These are phyloP conservation scores for Boletus pseudopeckii DNA, from an alignment of 768 basidiomycete genomes.

Conservation along the genomic window DNA sequence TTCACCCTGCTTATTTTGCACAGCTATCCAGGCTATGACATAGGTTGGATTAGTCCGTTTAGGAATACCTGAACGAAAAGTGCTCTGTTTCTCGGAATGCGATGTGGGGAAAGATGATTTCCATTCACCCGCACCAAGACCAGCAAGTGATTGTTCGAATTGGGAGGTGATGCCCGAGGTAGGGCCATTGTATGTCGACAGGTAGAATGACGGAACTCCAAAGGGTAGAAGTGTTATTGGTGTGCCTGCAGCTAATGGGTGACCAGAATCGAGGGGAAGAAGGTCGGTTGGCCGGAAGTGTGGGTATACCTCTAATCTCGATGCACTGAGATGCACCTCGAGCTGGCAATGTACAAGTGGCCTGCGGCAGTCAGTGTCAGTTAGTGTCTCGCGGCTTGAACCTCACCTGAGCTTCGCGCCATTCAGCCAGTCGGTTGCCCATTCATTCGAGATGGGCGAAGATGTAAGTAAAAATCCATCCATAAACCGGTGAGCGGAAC, in stretches of 20 bases:
- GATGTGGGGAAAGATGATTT: slow-evolving; percentile 5
- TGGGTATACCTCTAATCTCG: slow-evolving; percentile 63
- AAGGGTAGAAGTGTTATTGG: slow-evolving; percentile 71
- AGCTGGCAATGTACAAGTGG: slow-evolving; percentile 61
- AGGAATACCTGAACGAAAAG: slow-evolving; percentile 17
- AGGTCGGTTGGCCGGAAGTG: slow-evolving; percentile 56
- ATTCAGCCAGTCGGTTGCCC: slow-evolving; percentile 65
- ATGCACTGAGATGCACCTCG: slow-evolving; percentile 46
- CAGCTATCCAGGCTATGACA: slow-evolving; percentile 69
- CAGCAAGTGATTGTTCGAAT: slow-evolving; percentile 60
- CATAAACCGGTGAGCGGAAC: slow-evolving; percentile 48
- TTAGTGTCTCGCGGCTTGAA: not conserved
- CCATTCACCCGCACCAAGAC: slow-evolving; percentile 62
- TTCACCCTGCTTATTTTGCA: slow-evolving; percentile 76
- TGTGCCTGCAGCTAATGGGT: slow-evolving; percentile 53
- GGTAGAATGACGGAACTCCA: slow-evolving; percentile 68
- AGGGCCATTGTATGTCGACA: slow-evolving; percentile 68
- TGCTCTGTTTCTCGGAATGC: slow-evolving; percentile 21
- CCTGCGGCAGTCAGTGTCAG: slow-evolving; percentile 33
- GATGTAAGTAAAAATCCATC: slow-evolving; percentile 63
- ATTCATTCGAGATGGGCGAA: slow-evolving; percentile 45
- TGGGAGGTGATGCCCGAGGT: slow-evolving; percentile 56
- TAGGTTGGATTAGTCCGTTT: slow-evolving; percentile 34
- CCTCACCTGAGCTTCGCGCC: slow-evolving; percentile 45
- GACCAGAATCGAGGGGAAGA: slow-evolving; percentile 41